Conservation (phyloP, 2,329 filamentous ascomycete species). For the Aureobasidium sp. region DNA sequence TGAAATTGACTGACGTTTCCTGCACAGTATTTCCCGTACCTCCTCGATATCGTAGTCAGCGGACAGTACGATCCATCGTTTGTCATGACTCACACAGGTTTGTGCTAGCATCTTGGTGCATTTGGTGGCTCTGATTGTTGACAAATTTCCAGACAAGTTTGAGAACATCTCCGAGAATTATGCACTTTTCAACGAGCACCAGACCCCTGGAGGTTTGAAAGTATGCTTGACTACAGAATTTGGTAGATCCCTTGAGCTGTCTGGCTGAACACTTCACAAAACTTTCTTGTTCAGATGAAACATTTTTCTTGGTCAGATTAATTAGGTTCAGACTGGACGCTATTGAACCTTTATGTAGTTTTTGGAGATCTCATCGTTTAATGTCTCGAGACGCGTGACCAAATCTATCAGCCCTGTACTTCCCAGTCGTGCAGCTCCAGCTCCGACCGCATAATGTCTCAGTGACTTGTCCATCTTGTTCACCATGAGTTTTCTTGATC, state of each 20-base stretch:
- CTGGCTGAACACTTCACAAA: not conserved
- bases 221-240: constrained; percentile 24
- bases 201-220: constrained; percentile 28
- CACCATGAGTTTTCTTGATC: not conserved
- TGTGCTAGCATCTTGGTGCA: not conserved
- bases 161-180: constrained; percentile 28
- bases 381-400: too few relatives aligned
- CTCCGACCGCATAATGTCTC: too few relatives aligned
- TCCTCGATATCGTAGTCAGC: constrained; percentile 24
- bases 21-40: constrained; percentile 27
- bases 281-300: too few relatives aligned
- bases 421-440: too few relatives aligned
- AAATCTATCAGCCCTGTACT: too few relatives aligned
- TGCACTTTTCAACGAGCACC: constrained; percentile 22
- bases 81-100: not conserved
- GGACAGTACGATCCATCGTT: constrained; percentile 19
- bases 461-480: too few relatives aligned
- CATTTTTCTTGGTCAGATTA: too few relatives aligned
- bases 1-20: not conserved
- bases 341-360: too few relatives aligned
- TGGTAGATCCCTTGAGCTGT: not conserved
- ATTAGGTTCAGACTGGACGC: too few relatives aligned
- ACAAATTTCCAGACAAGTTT: constrained; percentile 18
- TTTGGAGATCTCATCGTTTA: too few relatives aligned
- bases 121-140: not conserved